These are phyloP conservation scores for Pestalotiopsis sp. DNA, from an alignment of 2,329 filamentous ascomycete species.

Conservation along the genomic window DNA sequence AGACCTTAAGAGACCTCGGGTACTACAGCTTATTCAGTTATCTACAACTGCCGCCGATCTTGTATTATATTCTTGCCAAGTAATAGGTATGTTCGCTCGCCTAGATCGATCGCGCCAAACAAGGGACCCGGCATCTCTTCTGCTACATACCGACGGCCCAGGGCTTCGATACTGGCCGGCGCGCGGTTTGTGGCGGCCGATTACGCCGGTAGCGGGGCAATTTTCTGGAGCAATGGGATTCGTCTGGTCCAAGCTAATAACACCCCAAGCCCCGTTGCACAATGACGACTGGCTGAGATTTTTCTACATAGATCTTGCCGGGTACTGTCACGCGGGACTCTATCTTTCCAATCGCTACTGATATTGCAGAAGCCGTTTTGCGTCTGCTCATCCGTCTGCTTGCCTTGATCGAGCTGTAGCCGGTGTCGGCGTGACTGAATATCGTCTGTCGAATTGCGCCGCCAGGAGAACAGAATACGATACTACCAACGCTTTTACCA, in stretches of 20 bases:
- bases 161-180: background rate
- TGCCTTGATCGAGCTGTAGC: background rate
- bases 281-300: slow-evolving; percentile 4
- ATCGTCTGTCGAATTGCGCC: background rate
- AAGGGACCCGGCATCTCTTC: background rate
- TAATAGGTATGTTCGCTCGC: background rate
- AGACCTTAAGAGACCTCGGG: too few relatives aligned
- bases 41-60: background rate
- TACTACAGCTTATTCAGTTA: background rate
- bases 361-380: background rate
- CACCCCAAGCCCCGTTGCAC: background rate
- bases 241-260: background rate
- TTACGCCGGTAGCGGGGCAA: slow-evolving; percentile 8
- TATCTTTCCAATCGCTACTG: background rate
- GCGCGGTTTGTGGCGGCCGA: background rate
- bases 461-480: background rate
- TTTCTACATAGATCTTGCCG: background rate
- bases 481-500: background rate
- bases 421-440: background rate
- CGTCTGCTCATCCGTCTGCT: background rate
- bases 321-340: background rate
- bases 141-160: background rate
- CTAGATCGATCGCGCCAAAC: background rate
- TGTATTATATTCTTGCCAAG: background rate
- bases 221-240: background rate